Percentiles rank a stretch among this genome's conserved stretches.
Evolutionary conservation across 371 early-diverging fungal species (phyloP).

Genomic region (Actinomucor elegans): DNA sequence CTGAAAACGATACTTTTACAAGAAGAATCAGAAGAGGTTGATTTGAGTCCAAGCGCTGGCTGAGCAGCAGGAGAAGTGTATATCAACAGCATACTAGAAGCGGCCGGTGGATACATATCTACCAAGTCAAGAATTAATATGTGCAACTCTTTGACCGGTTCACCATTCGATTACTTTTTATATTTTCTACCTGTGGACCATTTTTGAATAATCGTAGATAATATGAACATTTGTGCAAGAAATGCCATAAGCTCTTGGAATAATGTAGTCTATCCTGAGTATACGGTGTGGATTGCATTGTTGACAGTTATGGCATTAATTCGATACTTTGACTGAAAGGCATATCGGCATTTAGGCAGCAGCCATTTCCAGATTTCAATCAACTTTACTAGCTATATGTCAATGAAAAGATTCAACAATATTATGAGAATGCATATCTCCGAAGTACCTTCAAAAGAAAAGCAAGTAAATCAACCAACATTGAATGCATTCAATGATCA

Average conservation of each 20-base stretch:
- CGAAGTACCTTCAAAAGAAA: too few species aligned
- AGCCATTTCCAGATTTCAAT: too few species aligned
- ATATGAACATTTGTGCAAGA: not conserved
- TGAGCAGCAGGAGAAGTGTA: not conserved
- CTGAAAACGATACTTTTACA: too few species aligned
- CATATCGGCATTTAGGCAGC: too few species aligned
- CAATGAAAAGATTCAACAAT: too few species aligned
- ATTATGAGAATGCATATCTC: too few species aligned
- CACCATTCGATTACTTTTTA: constrained; percentile 6
- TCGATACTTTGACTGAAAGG: not conserved
- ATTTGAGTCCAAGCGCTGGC: not conserved
- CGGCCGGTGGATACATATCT: not conserved
- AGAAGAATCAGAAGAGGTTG: not conserved
- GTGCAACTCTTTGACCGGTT: too few species aligned
- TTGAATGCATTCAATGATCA: too few species aligned
- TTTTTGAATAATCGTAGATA: not conserved
- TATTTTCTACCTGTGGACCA: not conserved
- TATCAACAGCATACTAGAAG: not conserved
- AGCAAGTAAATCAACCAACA: too few species aligned
- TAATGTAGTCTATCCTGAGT: not conserved
- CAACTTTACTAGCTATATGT: too few species aligned
- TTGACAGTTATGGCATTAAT: constrained; percentile 2
- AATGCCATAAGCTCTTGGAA: not conserved
- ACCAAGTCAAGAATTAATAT: not conserved
- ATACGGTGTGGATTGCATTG: constrained; percentile 2